Base-by-base conservation (phyloP, 495 filamentous ascomycete species). In the Aspergillus cristatus region DNA sequence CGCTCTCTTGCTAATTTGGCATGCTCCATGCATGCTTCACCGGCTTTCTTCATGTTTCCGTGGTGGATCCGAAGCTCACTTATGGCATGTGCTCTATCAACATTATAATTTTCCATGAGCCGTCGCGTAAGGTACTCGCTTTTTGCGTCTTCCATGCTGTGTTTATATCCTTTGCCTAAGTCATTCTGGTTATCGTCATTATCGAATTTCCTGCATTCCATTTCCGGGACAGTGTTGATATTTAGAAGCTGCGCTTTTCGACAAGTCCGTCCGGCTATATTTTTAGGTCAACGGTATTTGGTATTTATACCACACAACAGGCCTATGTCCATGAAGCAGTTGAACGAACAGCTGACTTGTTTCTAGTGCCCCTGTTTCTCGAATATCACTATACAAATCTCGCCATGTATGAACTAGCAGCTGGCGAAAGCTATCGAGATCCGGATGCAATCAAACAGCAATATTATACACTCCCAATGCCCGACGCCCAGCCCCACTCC, bases 391-490 rank as follows among this genome's bases (percentile, higher is more conserved):
- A 62, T 35, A 55, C 59, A 16, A 51, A 61, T 18, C 57, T 75
- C 7, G 63, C 62, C 18, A 56, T 74, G 38, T 71, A 74, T 41
- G 70, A 75, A 46, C 36, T 72, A 6, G 68, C 63, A 25, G 51
- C 72, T 22, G 65, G 70, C 28, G 63, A 70, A 40, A 70, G 71
- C 11, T 71, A 74, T 40, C 62, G 66, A 18, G 65, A 69, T 10
- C 66, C 65, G n/a, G 63, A 69, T 39, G 55, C 63, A 3, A 45
- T 63, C 22, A 62, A 59, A 38, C 47, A 46, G 15, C 52, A 54
- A 37, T 63, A 57, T 28, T 65, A 62, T 46, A 59, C 55, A 0
- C 58, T 72, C 43, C 60, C 58, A 17, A 36, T 62, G 32, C 37
- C 62, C 40, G 46, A 66, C 16, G 60, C 47, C 51, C 40, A 51